These are phyloP conservation scores for Leccinum variabile DNA, from an alignment of 1,284 basidiomycete species.

Conservation along the genomic window DNA sequence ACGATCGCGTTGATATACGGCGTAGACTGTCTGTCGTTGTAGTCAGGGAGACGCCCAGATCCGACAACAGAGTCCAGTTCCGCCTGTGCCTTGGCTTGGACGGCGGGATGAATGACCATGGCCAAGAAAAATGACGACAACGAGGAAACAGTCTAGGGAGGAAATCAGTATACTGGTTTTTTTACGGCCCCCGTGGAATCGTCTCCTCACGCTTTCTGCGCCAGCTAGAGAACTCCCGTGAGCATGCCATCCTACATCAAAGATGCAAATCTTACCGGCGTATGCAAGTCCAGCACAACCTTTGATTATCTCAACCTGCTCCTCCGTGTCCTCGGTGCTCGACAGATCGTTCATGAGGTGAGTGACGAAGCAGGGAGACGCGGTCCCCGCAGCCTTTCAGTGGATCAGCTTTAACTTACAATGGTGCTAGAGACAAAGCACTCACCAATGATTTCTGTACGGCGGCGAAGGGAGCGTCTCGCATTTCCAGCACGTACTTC, in stretches of 20 bases:
- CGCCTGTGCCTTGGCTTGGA: constrained; percentile 45
- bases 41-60: constrained; percentile 44
- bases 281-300: constrained; percentile 36
- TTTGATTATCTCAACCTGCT: constrained; percentile 29
- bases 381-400: constrained; percentile 28
- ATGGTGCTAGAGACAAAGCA: neutral
- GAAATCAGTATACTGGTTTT: constrained; percentile 13
- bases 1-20: constrained; percentile 48
- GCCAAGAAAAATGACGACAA: constrained; percentile 50
- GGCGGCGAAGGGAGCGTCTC: constrained; percentile 30
- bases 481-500: constrained; percentile 32
- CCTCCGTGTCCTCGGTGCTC: constrained; percentile 10
- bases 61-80: constrained; percentile 48
- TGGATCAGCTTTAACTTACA: constrained; percentile 5
- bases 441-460: constrained; percentile 31
- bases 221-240: constrained; percentile 24
- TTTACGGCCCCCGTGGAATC: neutral
- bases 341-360: constrained; percentile 27
- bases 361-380: constrained; percentile 35
- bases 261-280: constrained; percentile 25
- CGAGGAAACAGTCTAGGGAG: constrained; percentile 42
- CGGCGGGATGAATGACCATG: constrained; percentile 47
- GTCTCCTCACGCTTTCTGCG: constrained; percentile 29
- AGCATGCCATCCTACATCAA: constrained; percentile 3
- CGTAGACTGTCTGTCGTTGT: constrained; percentile 42